Base-by-base conservation (phyloP, 805 yeast genomes). In the Candida sakaeoensis region DNA sequence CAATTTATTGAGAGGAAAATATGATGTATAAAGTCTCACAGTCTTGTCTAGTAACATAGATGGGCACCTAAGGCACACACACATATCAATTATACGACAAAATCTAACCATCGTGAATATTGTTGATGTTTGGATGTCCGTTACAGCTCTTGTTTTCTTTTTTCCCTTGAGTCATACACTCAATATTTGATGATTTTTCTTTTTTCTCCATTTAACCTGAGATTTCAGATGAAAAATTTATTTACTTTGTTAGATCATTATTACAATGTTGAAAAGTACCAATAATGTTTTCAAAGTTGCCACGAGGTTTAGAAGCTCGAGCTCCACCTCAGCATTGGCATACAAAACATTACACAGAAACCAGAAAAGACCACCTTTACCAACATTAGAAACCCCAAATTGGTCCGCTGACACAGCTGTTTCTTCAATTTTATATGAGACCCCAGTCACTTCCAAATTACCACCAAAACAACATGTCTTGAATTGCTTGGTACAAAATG, bases 341-440 rank as follows among this genome's bases (percentile, higher is more conserved):
- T 93, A 93, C 69, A 93, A 93, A 65, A 83, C 87, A 23, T 70
- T 90, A 50, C 96, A 89, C 63, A 82, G 95, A 52, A 85, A 88
- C 63, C 83, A 80, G 53, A 79, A 77, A 52, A 80, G 89, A 60
- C 98, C 98, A 27, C 85, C 95, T 25, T 74, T 91, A 52, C 99
- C 98, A 37, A 87, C 95, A 4, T 72, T 90, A 49, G 96, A 90
- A 49, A 80, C 96, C 10, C 97, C 98, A 47, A 78, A 77, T 54
- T 88, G 97, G 95, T 83, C 93, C 27, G 95, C 96, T n/a, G 85
- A 86, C 50, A 85, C 95, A 33, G 99, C 98, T 5, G 97, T 93
- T 31, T 85, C 96, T 9, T 88, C 97, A 9, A 93, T 93, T 51
- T 72, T 93, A 48, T 91, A 90, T 66, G 98, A 93, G 61, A 87